Conservation (phyloP, 345 rosid species). For the Hevea brasiliensis region DNA sequence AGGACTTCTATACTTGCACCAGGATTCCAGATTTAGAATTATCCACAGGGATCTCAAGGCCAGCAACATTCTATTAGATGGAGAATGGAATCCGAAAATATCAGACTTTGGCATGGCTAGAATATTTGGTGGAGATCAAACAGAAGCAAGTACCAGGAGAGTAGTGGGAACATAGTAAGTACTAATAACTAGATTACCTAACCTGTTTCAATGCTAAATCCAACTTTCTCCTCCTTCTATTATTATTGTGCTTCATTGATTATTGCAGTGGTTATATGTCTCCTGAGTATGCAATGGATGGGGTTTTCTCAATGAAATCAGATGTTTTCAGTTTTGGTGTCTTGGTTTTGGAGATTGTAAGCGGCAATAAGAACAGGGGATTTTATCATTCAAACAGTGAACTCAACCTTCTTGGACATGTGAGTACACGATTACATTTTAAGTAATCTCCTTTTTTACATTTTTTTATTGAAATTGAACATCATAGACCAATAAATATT, state of each 20-base stretch:
- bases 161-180: slow-evolving; percentile 87
- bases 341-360: slow-evolving; percentile 61
- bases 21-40: slow-evolving; percentile 78
- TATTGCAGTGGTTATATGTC: slow-evolving; percentile 72
- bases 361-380: slow-evolving; percentile 66
- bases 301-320: slow-evolving; percentile 62
- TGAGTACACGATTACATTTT: slow-evolving; percentile 31
- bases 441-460: not conserved
- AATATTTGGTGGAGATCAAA: slow-evolving; percentile 69
- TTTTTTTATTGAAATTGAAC: too few species aligned
- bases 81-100: slow-evolving; percentile 65
- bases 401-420: slow-evolving; percentile 74
- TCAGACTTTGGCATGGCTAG: slow-evolving; percentile 92
- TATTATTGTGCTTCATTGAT: not conserved
- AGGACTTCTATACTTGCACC: slow-evolving; percentile 79
- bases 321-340: slow-evolving; percentile 81
- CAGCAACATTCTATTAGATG: slow-evolving; percentile 72
- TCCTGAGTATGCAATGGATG: slow-evolving; percentile 85
- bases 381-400: slow-evolving; percentile 58
- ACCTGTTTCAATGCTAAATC: not conserved
- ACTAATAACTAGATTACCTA: not conserved
- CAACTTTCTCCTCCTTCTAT: not conserved
- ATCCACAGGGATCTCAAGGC: slow-evolving; percentile 82
- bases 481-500: not conserved
- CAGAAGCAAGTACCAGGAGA: slow-evolving; percentile 53